Evolutionary conservation across 2,329 filamentous ascomycete species (phyloP).

Genomic region (Onygenales sp.): DNA sequence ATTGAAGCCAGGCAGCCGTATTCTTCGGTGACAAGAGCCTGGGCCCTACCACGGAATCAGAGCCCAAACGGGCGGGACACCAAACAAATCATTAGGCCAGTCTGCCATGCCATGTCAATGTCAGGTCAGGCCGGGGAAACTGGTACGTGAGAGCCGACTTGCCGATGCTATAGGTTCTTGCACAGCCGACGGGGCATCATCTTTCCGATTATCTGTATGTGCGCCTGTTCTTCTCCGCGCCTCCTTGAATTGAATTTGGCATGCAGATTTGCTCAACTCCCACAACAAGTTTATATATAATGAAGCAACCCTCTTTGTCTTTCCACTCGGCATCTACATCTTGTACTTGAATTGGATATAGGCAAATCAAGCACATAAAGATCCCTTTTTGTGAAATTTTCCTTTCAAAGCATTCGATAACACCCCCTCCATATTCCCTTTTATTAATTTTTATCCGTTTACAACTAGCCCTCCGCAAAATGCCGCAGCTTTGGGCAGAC

Average conservation of each 20-base stretch:
- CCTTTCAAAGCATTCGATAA: too few relatives aligned
- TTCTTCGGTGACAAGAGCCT: too few relatives aligned
- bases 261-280: not conserved
- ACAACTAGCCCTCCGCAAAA: not conserved
- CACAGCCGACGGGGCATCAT: too few relatives aligned
- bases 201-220: not conserved
- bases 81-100: not conserved
- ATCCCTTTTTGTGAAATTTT: too few relatives aligned
- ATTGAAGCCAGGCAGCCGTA: too few relatives aligned
- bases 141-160: not conserved
- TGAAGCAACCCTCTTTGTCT: too few relatives aligned
- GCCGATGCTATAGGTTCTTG: too few relatives aligned
- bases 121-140: not conserved
- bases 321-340: too few relatives aligned
- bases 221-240: not conserved
- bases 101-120: not conserved
- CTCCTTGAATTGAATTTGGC: not conserved
- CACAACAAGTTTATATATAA: not conserved
- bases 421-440: not conserved
- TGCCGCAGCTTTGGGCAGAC: conserved; percentile 8
- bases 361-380: not conserved
- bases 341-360: not conserved
- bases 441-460: not conserved
- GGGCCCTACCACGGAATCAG: not conserved
- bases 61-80: too few relatives aligned